Percentiles rank a stretch among this genome's conserved stretches.
These are phyloP conservation scores for Setaria italica DNA, from an alignment of 202 grass and related monocot genomes.

Conservation along the genomic window DNA sequence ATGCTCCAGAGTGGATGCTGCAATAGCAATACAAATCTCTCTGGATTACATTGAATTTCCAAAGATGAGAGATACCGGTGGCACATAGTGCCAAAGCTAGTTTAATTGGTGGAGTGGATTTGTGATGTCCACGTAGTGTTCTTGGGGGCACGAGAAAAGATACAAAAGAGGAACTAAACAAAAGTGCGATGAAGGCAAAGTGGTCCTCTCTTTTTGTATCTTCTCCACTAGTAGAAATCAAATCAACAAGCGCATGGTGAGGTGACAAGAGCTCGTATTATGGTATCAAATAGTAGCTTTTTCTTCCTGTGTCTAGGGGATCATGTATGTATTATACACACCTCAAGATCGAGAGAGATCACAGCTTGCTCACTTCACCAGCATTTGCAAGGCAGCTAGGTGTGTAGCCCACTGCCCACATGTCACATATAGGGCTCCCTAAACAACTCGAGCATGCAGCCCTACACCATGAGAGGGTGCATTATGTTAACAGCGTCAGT, in stretches of 20 bases:
- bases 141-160: constrained; percentile 38
- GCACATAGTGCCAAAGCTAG: background rate
- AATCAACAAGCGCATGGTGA: background rate
- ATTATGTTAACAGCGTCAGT: constrained; percentile 48
- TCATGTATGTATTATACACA: background rate
- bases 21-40: constrained; percentile 29
- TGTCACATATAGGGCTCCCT: constrained; percentile 10
- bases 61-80: background rate
- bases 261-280: constrained; percentile 16
- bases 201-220: constrained; percentile 37
- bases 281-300: background rate
- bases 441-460: constrained; percentile 6
- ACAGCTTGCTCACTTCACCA: constrained; percentile 34
- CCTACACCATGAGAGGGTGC: constrained; percentile 18
- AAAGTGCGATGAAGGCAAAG: constrained; percentile 43
- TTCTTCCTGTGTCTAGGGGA: constrained; percentile 11
- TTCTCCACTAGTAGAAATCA: constrained; percentile 32
- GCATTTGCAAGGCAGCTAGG: constrained; percentile 31
- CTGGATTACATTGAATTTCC: background rate
- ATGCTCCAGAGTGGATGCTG: constrained; percentile 13
- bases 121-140: constrained; percentile 5
- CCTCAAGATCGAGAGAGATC: constrained; percentile 9
- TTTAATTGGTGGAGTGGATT: background rate
- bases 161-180: constrained; percentile 11
- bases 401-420: constrained; percentile 41